Base-by-base conservation (phyloP, 2,329 filamentous ascomycete species). In the Colletotrichum chrysophilum region DNA sequence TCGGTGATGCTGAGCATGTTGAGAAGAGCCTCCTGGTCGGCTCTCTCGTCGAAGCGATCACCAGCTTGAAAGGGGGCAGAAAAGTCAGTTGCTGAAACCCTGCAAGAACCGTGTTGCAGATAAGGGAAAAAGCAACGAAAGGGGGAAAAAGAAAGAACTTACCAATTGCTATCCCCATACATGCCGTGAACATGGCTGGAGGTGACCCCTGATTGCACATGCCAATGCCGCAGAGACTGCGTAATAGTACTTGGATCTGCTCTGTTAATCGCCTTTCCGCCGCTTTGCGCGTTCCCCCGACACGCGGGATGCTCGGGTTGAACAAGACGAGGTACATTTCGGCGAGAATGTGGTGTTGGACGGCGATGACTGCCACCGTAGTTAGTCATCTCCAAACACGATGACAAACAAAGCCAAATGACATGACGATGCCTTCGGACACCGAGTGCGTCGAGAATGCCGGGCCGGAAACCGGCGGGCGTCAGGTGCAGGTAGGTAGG, bases 271-370 rank as follows among this genome's bases (percentile, higher is more conserved):
- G 65, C 67, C 82, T 82, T 28, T 81, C 78, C 14, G 80, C 79
- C 10, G 83, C 76, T 77, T 83, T 77, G 76, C 86, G 79, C 61
- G 82, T 76, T 24, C 74, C 77, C 10, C 89, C 91, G 3, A 92
- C 82, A 58, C 86, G 85, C 1, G 90, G 90, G 5, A 89, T 83
- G 12, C 83, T 87, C 1, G 90, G 90, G 79, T 92, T 88, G 77
- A 91, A 91, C 28, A 89, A 88, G 14, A 87, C 84, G 4, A 93
- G 86, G 61, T 93, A 87, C 16, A 93, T 87, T 70, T 88, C 86
- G 0, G 91, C 90, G 9, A 93, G 85, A 71, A 91, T 88, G 78
- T 91, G 88, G 80, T 93, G 91, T 69, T 92, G 91, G 18, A 91
- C 84, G 0, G 91, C 92, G 10, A 91, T 90, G 7, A 91, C 90